phyloP scores from a whole-genome alignment of 2,329 filamentous ascomycete genomes.

The Lachnellula willkommii region DNA sequence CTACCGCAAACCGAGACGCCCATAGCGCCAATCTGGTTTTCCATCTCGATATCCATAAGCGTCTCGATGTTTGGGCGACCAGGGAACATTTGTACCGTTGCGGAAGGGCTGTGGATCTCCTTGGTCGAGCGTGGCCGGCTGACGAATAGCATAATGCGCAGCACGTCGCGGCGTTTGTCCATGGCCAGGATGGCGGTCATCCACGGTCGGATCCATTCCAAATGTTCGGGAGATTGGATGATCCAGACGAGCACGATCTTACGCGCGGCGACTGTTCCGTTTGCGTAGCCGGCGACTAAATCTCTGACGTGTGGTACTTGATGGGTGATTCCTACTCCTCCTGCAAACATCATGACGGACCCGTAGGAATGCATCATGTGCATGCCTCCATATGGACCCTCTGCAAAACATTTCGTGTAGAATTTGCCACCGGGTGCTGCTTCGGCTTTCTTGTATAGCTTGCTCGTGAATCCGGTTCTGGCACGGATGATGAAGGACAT shows the following conservation, averaged over 20 bases:
- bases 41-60: constrained; percentile 67
- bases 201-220: constrained; percentile 80
- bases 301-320: constrained; percentile 71
- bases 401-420: constrained; percentile 60
- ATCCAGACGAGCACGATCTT: constrained; percentile 73
- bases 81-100: constrained; percentile 80
- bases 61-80: constrained; percentile 70
- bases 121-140: constrained; percentile 69
- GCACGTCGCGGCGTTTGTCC: constrained; percentile 66
- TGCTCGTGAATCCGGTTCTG: constrained; percentile 67
- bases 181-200: constrained; percentile 76
- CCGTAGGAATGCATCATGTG: constrained; percentile 70
- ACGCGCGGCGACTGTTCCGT: constrained; percentile 64
- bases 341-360: constrained; percentile 72
- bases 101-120: constrained; percentile 72
- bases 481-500: constrained; percentile 70
- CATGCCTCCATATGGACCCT: constrained; percentile 72
- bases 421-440: constrained; percentile 56
- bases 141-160: constrained; percentile 74
- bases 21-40: constrained; percentile 68
- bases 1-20: constrained; percentile 71
- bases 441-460: constrained; percentile 62
- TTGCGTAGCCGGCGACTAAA: constrained; percentile 62
- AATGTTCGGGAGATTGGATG: constrained; percentile 71
- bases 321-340: constrained; percentile 76